Conservation (phyloP, 2,329 filamentous ascomycete genomes). For the Mycocentrospora acerina region DNA sequence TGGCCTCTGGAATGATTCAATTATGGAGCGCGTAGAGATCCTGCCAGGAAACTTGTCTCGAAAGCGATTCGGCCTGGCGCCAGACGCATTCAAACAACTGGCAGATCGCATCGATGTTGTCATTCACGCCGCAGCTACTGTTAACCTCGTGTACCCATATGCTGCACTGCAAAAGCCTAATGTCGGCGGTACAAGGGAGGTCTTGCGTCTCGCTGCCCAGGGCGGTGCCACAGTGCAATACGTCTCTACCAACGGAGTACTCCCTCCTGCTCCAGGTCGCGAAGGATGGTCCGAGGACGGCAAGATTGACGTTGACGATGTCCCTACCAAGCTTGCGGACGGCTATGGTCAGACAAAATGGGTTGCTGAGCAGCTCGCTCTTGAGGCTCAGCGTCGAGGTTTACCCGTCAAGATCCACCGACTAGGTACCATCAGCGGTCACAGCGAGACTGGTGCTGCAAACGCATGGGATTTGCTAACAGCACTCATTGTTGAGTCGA, state of each 20-base stretch:
- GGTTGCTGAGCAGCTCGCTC: conserved; percentile 75
- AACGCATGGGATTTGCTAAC: conserved; percentile 79
- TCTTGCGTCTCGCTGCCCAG: conserved; percentile 68
- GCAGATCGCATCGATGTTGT: conserved; percentile 69
- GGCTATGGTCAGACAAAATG: conserved; percentile 81
- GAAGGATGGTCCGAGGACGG: conserved; percentile 71
- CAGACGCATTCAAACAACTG: conserved; percentile 65
- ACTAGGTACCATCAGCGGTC: conserved; percentile 75
- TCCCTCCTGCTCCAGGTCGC: conserved; percentile 62
- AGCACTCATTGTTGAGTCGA: conserved; percentile 73
- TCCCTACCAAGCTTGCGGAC: conserved; percentile 68
- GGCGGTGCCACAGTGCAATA: conserved; percentile 74
- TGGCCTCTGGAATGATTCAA: conserved; percentile 73
- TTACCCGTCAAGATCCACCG: conserved; percentile 71
- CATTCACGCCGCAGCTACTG: conserved; percentile 74
- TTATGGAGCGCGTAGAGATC: conserved; percentile 77
- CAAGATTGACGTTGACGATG: conserved; percentile 66
- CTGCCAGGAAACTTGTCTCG: conserved; percentile 72
- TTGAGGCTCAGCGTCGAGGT: conserved; percentile 67
- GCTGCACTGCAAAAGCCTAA: conserved; percentile 73
- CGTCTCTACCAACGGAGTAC: conserved; percentile 76
- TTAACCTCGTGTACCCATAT: conserved; percentile 75
- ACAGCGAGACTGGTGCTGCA: conserved; percentile 71
- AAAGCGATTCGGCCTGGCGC: conserved; percentile 67
- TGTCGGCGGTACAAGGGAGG: conserved; percentile 75